phyloP scores from a whole-genome alignment of 495 filamentous ascomycete species.

The Penicillium canariense region DNA sequence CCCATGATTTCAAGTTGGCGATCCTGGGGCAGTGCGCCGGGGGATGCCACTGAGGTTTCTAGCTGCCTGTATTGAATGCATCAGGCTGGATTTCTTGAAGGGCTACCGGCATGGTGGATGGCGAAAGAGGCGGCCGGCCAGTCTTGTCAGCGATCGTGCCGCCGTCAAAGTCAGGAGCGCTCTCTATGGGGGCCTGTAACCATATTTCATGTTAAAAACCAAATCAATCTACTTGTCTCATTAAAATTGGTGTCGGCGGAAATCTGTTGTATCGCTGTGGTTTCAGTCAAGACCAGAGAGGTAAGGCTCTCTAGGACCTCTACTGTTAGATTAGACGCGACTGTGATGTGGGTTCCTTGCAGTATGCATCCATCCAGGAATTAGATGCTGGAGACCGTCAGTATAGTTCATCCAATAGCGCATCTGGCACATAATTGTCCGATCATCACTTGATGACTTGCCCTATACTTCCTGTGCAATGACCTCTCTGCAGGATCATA shows the following conservation, averaged over 20 bases:
- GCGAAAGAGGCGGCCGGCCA: background rate
- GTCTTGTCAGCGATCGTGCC: background rate
- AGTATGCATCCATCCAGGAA: no score
- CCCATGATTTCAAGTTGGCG: background rate
- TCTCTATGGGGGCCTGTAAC: constrained; percentile 26
- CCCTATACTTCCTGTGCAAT: no score
- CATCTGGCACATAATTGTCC: no score
- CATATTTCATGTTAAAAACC: constrained; percentile 27
- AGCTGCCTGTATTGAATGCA: background rate
- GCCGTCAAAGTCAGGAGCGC: constrained; percentile 13
- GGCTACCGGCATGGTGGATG: background rate
- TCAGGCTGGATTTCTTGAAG: background rate
- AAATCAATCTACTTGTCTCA: background rate
- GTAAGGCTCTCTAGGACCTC: background rate
- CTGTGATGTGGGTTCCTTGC: no score
- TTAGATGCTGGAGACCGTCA: no score
- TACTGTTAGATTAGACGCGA: no score
- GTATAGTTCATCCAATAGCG: no score
- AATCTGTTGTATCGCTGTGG: background rate
- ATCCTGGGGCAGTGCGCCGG: background rate
- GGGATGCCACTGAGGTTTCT: background rate
- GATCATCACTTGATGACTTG: no score
- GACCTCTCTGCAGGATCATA: background rate
- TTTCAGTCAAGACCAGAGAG: background rate
- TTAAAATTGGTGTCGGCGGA: background rate